Conservation (phyloP, 2,329 filamentous ascomycete genomes). For the Zasmidium angulare region DNA sequence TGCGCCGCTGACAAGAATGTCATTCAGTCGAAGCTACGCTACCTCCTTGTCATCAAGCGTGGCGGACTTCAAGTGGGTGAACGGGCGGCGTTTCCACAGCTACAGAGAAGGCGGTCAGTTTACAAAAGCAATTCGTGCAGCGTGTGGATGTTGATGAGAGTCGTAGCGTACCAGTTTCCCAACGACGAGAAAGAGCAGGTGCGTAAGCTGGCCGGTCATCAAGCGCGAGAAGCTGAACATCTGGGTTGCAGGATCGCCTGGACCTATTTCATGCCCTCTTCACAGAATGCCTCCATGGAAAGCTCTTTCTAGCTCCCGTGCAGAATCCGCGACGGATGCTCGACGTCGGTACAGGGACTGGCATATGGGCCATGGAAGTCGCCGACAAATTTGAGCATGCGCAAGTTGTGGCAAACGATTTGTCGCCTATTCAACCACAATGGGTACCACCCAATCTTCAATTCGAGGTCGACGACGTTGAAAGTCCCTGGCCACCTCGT, state of each 20-base stretch:
- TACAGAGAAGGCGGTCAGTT: neutral
- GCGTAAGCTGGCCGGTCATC: neutral
- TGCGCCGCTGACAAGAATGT: neutral
- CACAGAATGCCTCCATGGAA: constrained; percentile 15
- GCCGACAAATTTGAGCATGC: constrained; percentile 26
- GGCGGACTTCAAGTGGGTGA: neutral
- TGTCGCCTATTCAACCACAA: constrained; percentile 6
- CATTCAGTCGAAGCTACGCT: neutral
- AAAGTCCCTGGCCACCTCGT: constrained; percentile 37
- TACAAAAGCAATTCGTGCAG: neutral
- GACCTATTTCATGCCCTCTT: neutral
- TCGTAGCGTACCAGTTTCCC: neutral
- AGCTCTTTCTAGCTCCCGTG: constrained; percentile 28
- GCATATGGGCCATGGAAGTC: constrained; percentile 38
- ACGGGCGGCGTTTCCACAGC: neutral
- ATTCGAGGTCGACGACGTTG: constrained; percentile 45
- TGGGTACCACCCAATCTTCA: constrained; percentile 36
- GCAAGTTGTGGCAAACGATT: constrained; percentile 25
- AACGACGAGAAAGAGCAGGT: neutral
- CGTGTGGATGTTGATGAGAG: neutral
- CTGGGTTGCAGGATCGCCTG: neutral
- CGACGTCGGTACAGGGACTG: constrained; percentile 52
- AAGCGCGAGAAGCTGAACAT: neutral
- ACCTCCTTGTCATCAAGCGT: neutral
- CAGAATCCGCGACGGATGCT: constrained; percentile 29